Evolutionary conservation across 208 protist genomes (phyloP).

Genomic region (Strigomonas culicis): DNA sequence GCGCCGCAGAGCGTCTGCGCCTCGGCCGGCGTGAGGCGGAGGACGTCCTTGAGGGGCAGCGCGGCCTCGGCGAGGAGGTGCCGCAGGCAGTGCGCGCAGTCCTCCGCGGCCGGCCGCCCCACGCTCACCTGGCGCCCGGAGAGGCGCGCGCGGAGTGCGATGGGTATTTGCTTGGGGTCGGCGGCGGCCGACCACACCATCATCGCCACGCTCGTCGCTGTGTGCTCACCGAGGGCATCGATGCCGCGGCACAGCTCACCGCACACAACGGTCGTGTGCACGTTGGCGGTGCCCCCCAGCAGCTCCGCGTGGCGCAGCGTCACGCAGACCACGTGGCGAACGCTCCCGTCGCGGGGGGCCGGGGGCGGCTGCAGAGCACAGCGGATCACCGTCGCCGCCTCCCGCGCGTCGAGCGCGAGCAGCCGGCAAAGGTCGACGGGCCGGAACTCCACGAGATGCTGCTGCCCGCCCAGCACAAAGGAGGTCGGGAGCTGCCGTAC

Average conservation of each 20-base stretch:
- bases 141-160: too few relatives aligned
- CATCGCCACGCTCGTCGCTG: too few relatives aligned
- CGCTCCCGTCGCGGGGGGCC: neutral
- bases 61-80: neutral
- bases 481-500: neutral
- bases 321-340: too few relatives aligned
- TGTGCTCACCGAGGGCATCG: too few relatives aligned
- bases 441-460: constrained; percentile 27
- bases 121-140: neutral
- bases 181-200: too few relatives aligned
- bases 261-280: too few relatives aligned
- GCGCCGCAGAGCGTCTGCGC: constrained; percentile 13
- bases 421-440: constrained; percentile 34
- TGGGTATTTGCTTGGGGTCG: too few relatives aligned
- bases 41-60: too few relatives aligned
- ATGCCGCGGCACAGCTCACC: too few relatives aligned
- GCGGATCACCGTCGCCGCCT: constrained; percentile 38
- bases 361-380: constrained; percentile 24
- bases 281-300: too few relatives aligned
- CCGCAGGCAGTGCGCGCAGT: neutral
- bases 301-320: too few relatives aligned
- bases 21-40: constrained; percentile 6
- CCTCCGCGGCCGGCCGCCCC: neutral
- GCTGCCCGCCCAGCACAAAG: constrained; percentile 1
- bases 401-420: constrained; percentile 38